Evolutionary conservation across 768 basidiomycete genomes (phyloP).

Genomic region (Suillus paluster): DNA sequence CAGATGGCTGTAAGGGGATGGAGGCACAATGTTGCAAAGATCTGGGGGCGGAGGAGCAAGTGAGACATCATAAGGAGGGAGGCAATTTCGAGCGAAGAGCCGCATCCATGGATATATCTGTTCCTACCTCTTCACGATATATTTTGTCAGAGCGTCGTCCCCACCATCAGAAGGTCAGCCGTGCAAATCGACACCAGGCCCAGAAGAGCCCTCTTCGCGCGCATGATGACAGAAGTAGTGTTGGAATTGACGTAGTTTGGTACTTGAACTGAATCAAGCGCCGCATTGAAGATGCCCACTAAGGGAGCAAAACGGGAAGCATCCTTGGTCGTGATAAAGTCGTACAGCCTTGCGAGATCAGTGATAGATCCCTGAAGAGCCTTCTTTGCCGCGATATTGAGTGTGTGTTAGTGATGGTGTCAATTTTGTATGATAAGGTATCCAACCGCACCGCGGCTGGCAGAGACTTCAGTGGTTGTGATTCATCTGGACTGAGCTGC

Average conservation of each 20-base stretch:
- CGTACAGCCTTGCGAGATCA: background rate
- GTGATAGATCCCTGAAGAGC: background rate
- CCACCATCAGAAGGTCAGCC: too few relatives aligned
- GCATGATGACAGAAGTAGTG: background rate
- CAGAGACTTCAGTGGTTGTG: too few relatives aligned
- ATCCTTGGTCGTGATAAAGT: background rate
- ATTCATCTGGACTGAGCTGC: too few relatives aligned
- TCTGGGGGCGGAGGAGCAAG: background rate
- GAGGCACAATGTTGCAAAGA: background rate
- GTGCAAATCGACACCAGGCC: background rate
- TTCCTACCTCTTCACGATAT: background rate
- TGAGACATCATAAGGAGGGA: conserved; percentile 1
- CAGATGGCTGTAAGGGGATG: background rate
- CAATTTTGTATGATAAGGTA: too few relatives aligned
- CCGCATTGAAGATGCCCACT: background rate
- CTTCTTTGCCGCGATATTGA: background rate
- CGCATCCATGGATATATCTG: background rate
- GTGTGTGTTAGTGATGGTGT: background rate
- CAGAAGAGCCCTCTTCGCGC: background rate
- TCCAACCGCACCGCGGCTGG: too few relatives aligned
- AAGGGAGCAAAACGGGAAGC: background rate
- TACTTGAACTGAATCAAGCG: background rate
- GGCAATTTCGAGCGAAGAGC: background rate
- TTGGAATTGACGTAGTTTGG: background rate
- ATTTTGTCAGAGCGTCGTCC: background rate